Base-by-base conservation (phyloP, 441 rosid species). In the Daphne laureola region DNA sequence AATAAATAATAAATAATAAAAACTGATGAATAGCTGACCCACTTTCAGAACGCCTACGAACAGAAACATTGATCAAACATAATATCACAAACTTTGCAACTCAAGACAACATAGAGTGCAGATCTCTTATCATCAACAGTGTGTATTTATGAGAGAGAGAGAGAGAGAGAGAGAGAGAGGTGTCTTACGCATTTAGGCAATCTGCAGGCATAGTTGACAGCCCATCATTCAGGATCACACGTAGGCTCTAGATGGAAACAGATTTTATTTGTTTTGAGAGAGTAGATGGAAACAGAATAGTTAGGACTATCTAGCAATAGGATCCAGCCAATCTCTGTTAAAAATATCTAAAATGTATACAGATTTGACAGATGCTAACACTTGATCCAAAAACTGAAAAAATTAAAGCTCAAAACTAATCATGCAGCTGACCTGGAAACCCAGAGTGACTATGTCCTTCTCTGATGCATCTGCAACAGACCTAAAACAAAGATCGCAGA, bases 401-500 rank as follows among this genome's bases (percentile, higher is more conserved):
- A 31, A 31, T 31, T 1, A 31, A 31, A 31, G 38, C 38, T 9
- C 11, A 31, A 31, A 57, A 48, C 31, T 66, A 68, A 56, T 53
- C 50, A 21, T 67, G 53, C 40, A 60, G 38, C 80, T 71, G 62
- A 89, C 99, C 99, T 93, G 97, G 71, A 94, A 94, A 45, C 97
- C 99, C 68, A 94, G 75, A 61, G 96, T 66, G 46, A 80, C 84
- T 57, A 94, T 84, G 59, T 94, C 97, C 78, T 90, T 94, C 75
- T 94, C 97, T 41, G 87, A 71, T 48, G 95, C 95, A 68, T 86
- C 97, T 17, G 96, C 97, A 63, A 90, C 96, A 63, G 95, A 84
- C 82, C 99, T 90, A 66, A 67, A 59, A 53, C 57, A 66, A 65
- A 54, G 49, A 51, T 64, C 41, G 53, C 12, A 5, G 12, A 36